Percentiles rank a stretch among this genome's conserved stretches.
These are phyloP conservation scores for Mycena vitilis DNA, from an alignment of 768 basidiomycete species.

Conservation along the genomic window DNA sequence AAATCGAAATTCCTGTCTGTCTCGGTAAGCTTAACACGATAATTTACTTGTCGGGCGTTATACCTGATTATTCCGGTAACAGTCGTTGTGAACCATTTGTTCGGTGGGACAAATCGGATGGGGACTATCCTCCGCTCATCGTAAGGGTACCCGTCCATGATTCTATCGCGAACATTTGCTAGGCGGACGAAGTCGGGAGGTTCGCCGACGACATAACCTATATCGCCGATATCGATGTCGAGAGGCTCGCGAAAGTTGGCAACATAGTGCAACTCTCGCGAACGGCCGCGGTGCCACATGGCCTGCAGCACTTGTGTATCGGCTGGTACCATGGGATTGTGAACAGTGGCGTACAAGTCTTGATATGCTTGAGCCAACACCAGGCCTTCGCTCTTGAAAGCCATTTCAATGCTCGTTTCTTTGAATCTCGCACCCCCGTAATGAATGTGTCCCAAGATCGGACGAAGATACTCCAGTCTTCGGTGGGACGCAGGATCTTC, in stretches of 20 bases:
- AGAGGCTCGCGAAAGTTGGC: constrained; percentile 28
- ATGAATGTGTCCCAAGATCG: constrained; percentile 30
- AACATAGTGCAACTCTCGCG: constrained; percentile 24
- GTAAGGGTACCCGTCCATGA: too few relatives aligned
- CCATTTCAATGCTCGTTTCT: constrained; percentile 24
- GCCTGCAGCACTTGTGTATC: constrained; percentile 15
- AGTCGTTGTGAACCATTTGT: constrained; percentile 5
- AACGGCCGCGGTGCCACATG: constrained; percentile 19
- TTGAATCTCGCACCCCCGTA: constrained; percentile 24
- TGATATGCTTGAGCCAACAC: constrained; percentile 10
- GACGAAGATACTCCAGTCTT: constrained; percentile 27
- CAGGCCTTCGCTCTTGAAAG: constrained; percentile 22
- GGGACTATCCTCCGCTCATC: not conserved
- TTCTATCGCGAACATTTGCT: not conserved
- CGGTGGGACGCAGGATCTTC: constrained; percentile 12
- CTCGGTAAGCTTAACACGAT: not conserved
- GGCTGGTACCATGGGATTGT: not conserved
- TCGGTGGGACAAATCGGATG: not conserved
- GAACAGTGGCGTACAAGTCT: not conserved
- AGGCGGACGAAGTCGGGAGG: constrained; percentile 18
- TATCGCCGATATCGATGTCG: constrained; percentile 23
- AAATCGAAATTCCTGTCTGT: constrained; percentile 19
- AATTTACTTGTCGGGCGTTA: not conserved
- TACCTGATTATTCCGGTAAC: constrained; percentile 16
- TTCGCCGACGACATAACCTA: constrained; percentile 19